Percentiles rank a stretch among this genome's conserved stretches.
Evolutionary conservation across 306 rosid species (phyloP).

Genomic region (Fragaria ananassa): DNA sequence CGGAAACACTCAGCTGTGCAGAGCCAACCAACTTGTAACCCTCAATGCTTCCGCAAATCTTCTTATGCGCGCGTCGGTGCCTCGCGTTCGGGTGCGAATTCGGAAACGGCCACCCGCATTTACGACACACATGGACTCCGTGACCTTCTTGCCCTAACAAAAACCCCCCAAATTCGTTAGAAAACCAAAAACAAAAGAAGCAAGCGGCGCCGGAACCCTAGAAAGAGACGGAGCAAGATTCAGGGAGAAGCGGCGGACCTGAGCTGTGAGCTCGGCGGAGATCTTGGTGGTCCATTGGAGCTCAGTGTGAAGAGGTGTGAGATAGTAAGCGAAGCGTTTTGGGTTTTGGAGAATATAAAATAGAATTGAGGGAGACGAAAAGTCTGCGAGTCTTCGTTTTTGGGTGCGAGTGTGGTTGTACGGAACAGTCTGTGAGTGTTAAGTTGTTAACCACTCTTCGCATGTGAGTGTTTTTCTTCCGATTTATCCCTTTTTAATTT

Average conservation of each 20-base stretch:
- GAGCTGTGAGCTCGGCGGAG: conserved; percentile 15
- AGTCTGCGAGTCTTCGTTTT: neutral
- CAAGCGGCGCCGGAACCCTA: neutral
- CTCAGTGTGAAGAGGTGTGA: neutral
- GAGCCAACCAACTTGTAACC: conserved; percentile 48
- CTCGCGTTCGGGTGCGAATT: conserved; percentile 67
- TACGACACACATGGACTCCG: conserved; percentile 51
- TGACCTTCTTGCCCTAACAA: conserved; percentile 44
- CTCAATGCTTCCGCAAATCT: conserved; percentile 80
- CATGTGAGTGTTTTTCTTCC: too few species aligned
- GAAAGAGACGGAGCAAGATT: neutral
- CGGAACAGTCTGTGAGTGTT: too few species aligned
- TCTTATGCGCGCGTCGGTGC: conserved; percentile 72
- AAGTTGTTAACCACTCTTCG: too few species aligned
- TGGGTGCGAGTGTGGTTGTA: too few species aligned
- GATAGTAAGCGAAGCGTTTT: neutral
- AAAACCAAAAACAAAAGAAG: neutral
- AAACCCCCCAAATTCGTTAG: neutral
- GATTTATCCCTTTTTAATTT: too few species aligned
- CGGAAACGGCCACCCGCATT: conserved; percentile 72
- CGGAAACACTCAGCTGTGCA: conserved; percentile 42
- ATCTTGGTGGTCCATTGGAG: conserved; percentile 35
- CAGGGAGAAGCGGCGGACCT: conserved; percentile 8
- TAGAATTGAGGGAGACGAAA: neutral
- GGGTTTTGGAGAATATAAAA: neutral